Evolutionary conservation across 352 stramenopile species (phyloP).

Genomic region (Globisporangium nodosum): DNA sequence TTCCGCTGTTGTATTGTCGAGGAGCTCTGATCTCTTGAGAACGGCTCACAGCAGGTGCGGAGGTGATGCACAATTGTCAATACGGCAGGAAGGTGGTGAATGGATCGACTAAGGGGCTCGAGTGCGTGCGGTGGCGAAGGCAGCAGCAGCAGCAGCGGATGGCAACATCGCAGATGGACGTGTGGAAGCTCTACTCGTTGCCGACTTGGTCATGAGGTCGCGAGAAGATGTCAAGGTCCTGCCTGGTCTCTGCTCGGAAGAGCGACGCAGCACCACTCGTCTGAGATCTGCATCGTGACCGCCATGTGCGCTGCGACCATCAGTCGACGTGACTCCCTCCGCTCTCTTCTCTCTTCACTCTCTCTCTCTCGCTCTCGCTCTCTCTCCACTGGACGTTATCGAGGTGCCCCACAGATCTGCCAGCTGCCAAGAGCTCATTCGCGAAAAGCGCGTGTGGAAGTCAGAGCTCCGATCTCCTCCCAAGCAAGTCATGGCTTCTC

Average conservation of each 20-base stretch:
- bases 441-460: not conserved
- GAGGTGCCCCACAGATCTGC: not conserved
- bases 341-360: not conserved
- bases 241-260: not conserved
- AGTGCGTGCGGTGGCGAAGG: too few species aligned
- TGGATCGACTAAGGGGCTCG: too few species aligned
- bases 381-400: too few species aligned
- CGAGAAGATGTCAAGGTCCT: not conserved
- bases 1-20: not conserved
- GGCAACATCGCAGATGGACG: too few species aligned
- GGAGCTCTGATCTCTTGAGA: too few species aligned
- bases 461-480: not conserved
- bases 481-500: not conserved
- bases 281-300: not conserved
- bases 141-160: too few species aligned
- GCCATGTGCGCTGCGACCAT: not conserved
- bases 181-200: too few species aligned
- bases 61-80: not conserved
- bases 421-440: not conserved
- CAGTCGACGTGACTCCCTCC: not conserved
- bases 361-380: not conserved
- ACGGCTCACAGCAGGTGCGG: too few species aligned
- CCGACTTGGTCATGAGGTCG: not conserved
- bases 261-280: not conserved
- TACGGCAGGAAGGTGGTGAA: too few species aligned